Conservation (phyloP, 345 rosid genomes). For the Salix exigua region DNA sequence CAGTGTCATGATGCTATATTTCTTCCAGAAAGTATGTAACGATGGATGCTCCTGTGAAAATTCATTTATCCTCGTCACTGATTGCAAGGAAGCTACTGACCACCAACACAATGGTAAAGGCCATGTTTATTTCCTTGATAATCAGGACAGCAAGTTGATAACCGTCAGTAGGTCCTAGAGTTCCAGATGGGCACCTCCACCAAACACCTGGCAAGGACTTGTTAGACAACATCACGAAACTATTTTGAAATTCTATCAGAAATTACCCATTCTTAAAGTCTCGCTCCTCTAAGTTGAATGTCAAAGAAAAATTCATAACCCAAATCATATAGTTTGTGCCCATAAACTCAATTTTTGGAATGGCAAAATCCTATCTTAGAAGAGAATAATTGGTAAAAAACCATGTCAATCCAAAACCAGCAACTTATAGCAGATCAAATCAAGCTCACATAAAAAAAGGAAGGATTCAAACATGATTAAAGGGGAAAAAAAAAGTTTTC, state of each 20-base stretch:
- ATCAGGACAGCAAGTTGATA: background rate
- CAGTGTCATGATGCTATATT: too few species aligned
- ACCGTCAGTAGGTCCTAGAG: background rate
- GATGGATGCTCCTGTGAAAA: background rate
- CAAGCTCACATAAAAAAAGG: background rate
- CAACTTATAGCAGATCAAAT: background rate
- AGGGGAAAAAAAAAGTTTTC: background rate
- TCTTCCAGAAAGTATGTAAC: background rate
- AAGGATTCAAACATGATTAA: background rate
- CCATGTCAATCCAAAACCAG: background rate
- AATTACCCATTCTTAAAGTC: background rate
- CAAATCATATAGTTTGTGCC: too few species aligned
- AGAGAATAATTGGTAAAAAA: too few species aligned
- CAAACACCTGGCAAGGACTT: background rate
- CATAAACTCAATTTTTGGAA: too few species aligned
- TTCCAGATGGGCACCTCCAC: background rate
- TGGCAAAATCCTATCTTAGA: too few species aligned
- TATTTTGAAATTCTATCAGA: background rate
- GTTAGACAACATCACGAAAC: background rate
- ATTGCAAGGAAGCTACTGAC: background rate
- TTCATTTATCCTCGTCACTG: background rate
- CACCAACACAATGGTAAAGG: background rate
- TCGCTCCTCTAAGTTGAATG: too few species aligned
- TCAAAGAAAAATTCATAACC: too few species aligned
- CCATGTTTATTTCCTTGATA: background rate